Conservation (phyloP, 805 yeast genomes). For the Yarrowia osloensis region DNA sequence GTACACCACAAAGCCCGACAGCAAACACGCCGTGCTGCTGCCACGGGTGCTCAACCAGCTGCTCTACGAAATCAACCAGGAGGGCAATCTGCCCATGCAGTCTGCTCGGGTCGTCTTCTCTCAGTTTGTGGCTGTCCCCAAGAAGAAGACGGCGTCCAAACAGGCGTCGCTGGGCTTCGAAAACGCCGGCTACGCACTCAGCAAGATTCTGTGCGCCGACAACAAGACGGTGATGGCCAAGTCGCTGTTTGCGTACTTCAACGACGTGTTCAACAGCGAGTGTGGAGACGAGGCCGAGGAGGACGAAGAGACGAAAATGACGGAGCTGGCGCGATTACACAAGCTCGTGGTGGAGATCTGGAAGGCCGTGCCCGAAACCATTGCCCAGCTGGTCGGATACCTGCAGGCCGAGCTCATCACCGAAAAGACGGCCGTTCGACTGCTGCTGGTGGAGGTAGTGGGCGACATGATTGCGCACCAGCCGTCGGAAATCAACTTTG, state of each 20-base stretch:
- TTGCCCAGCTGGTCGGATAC: constrained; percentile 73
- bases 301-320: constrained; percentile 33
- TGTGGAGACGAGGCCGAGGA: constrained; percentile 39
- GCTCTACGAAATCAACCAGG: constrained; percentile 41
- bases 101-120: constrained; percentile 42
- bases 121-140: constrained; percentile 37
- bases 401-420: constrained; percentile 71
- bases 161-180: constrained; percentile 36
- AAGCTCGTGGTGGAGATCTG: constrained; percentile 65
- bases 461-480: constrained; percentile 60
- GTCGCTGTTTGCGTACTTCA: constrained; percentile 72
- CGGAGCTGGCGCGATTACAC: constrained; percentile 62
- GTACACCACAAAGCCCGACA: constrained; percentile 50
- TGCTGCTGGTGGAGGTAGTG: constrained; percentile 70
- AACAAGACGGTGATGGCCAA: constrained; percentile 75
- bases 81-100: constrained; percentile 49
- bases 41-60: constrained; percentile 75
- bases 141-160: constrained; percentile 34
- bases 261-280: constrained; percentile 65
- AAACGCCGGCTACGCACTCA: constrained; percentile 65
- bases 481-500: constrained; percentile 58
- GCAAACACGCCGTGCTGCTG: constrained; percentile 60
- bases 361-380: constrained; percentile 73
- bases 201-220: constrained; percentile 65
- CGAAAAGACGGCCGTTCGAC: constrained; percentile 65